Base-by-base conservation (phyloP, 2,329 filamentous ascomycete species). In the Aspergillus alliaceus region DNA sequence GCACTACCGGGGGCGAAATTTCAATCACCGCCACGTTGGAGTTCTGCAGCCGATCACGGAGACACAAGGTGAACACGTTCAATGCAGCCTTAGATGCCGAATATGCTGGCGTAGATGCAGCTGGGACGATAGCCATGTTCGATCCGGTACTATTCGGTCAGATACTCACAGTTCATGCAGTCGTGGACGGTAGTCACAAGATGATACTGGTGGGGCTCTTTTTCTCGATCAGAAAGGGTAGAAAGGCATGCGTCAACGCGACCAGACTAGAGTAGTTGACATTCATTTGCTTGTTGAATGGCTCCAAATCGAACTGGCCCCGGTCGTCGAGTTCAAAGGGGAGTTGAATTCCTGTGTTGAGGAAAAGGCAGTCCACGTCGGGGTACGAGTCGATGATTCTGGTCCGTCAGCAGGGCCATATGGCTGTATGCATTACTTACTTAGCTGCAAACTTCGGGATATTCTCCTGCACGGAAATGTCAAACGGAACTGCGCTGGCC, bases 1-100 rank as follows among this genome's bases (percentile, higher is more conserved):
- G 82, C 34, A 84, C 82, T 1, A 81, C 80, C 0, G 82, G 83
- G 3, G 82, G 82, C 54, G 79, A 81, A 9, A 85, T 73, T 66
- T 84, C 82, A 35, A 84, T 71, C n/a, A 84, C 76, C 58, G 82
- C 81, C 64, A 84, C 73, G 47, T 80, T 77, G 0, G 61, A 64
- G 12, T 57, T 60, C 44, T 75, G 75, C 32, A 85, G 61, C 64
- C 84, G 82, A 58, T 80, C 75, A 1, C 82, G 77, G 32, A 84
- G 71, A 6, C 73, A 75, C 5, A 85, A 72, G 22, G 84, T 75
- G 69, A 80, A 82, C 59, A 82, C 79, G 60, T 84, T 82, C 48
- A 84, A 66, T 0, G 82, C 83, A 0, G 82, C 82, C 67, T 85
- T 85, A 35, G 78, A 77, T 1, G 82, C 82, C 59, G 79, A 82